Evolutionary conservation across 495 filamentous ascomycete species (phyloP).

Genomic region (Astrothelium subdiscretum): DNA sequence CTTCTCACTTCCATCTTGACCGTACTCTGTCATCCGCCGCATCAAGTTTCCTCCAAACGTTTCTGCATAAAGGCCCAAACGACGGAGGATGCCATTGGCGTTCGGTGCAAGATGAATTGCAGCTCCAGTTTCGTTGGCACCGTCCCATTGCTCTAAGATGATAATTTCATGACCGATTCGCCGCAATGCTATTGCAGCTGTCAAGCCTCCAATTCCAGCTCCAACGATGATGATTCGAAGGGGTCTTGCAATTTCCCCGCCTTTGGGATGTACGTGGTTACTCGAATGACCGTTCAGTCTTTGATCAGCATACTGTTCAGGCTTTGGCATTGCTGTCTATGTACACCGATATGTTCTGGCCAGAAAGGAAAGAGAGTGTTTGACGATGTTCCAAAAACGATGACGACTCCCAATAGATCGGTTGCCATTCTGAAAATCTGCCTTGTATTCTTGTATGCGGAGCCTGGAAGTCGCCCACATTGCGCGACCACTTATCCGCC

Average conservation of each 20-base stretch:
- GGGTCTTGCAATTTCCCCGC: not conserved
- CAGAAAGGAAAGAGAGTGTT: not conserved
- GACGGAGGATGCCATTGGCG: conserved; percentile 14
- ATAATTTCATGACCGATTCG: conserved; percentile 43
- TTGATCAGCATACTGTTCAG: not conserved
- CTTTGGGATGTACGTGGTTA: not conserved
- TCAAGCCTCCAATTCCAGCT: conserved; percentile 45
- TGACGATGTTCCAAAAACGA: not conserved
- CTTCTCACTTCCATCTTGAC: conserved; percentile 8
- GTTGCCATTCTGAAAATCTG: not conserved
- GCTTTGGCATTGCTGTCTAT: not conserved
- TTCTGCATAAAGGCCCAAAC: conserved; percentile 9
- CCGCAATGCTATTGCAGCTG: conserved; percentile 42
- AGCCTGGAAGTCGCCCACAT: not conserved
- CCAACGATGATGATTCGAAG: conserved; percentile 38
- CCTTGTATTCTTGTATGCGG: not conserved
- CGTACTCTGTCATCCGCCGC: conserved; percentile 17
- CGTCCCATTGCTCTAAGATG: conserved; percentile 12
- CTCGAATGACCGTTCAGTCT: not conserved
- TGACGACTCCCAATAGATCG: too few species aligned
- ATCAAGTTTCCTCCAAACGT: conserved; percentile 11
- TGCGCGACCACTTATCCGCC: not conserved
- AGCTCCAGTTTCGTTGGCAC: conserved; percentile 17
- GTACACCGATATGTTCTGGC: not conserved
- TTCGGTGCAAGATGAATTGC: conserved; percentile 18